A percentile compares a stretch with the other conserved stretches of the same genome.
Conservation (phyloP, 805 yeast genomes). For the Blastobotrys americana region DNA sequence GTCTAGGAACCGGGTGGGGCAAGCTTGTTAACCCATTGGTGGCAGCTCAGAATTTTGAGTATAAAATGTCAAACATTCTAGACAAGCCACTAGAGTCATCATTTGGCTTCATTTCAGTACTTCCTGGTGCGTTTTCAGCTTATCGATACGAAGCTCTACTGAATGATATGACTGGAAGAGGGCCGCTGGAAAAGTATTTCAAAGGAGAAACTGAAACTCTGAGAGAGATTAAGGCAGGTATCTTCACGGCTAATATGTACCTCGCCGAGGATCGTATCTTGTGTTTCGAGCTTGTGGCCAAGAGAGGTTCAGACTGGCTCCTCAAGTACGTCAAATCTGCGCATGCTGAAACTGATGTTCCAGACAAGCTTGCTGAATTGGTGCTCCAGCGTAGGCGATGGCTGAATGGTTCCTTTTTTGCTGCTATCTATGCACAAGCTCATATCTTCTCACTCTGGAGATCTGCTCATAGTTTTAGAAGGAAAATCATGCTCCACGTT, state of each 20-base stretch:
- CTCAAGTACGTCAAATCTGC: conserved; percentile 82
- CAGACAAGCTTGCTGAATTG: conserved; percentile 77
- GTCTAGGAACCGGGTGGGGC: conserved; percentile 55
- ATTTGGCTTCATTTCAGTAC: conserved; percentile 88
- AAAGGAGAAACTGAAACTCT: conserved; percentile 70
- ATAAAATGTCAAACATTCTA: conserved; percentile 87
- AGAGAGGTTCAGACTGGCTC: conserved; percentile 62
- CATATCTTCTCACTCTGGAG: conserved; percentile 73
- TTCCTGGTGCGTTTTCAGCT: conserved; percentile 97
- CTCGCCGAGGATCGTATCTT: conserved; percentile 93
- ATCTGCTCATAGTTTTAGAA: conserved; percentile 56
- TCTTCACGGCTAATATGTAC: conserved; percentile 93
- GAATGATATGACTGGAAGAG: conserved; percentile 60
- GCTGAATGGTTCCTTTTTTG: conserved; percentile 95
- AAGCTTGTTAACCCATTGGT: conserved; percentile 75
- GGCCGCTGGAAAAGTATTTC: conserved; percentile 83
- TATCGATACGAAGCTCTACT: conserved; percentile 76
- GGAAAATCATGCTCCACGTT: conserved; percentile 66
- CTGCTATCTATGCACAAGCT: conserved; percentile 77
- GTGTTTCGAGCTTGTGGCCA: conserved; percentile 94
- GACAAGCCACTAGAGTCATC: conserved; percentile 95
- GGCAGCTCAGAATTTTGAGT: conserved; percentile 95
- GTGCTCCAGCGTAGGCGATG: conserved; percentile 91
- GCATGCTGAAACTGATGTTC: conserved; percentile 92
- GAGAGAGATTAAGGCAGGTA: conserved; percentile 62